A percentile compares a stretch with the other conserved stretches of the same genome.
These are phyloP conservation scores for Erythrobasidium hasegawianum DNA, from an alignment of 1,284 basidiomycete species.

Conservation along the genomic window DNA sequence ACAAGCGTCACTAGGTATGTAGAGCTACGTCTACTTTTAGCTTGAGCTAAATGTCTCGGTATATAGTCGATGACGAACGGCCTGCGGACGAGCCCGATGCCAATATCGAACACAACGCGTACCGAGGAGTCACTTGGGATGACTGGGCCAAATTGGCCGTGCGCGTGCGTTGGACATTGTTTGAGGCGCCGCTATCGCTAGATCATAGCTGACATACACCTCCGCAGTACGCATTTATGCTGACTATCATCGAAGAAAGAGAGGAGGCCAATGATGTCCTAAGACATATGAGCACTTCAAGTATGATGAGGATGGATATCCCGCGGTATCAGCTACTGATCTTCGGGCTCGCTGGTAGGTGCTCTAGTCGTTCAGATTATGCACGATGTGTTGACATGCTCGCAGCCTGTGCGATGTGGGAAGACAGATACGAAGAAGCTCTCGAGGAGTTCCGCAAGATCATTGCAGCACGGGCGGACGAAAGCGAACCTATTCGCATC, in stretches of 20 bases:
- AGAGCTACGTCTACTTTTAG: too few relatives aligned
- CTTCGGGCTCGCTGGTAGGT: too few relatives aligned
- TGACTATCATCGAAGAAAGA: conserved; percentile 61
- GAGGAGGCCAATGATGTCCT: conserved; percentile 73
- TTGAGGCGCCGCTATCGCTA: too few relatives aligned
- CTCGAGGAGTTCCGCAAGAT: conserved; percentile 71
- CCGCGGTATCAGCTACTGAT: conserved; percentile 56
- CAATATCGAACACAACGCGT: conserved; percentile 55
- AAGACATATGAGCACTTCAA: conserved; percentile 71
- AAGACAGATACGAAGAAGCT: conserved; percentile 58
- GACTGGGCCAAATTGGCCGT: conserved; percentile 82
- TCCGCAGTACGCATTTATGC: conserved; percentile 74
- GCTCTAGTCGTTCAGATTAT: conserved; percentile 61
- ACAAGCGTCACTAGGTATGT: conserved; percentile 66
- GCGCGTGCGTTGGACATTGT: conserved; percentile 69
- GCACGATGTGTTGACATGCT: neutral
- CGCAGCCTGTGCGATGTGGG: conserved; percentile 66
- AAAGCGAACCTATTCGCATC: conserved; percentile 74
- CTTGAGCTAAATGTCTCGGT: too few relatives aligned
- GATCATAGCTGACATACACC: too few relatives aligned
- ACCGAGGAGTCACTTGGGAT: conserved; percentile 77
- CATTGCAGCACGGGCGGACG: conserved; percentile 61
- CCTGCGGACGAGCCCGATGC: conserved; percentile 48
- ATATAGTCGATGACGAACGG: conserved; percentile 51
- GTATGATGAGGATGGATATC: conserved; percentile 71